Base-by-base conservation (phyloP, 73 alveolate species). In the Paraurostyla sp. region DNA sequence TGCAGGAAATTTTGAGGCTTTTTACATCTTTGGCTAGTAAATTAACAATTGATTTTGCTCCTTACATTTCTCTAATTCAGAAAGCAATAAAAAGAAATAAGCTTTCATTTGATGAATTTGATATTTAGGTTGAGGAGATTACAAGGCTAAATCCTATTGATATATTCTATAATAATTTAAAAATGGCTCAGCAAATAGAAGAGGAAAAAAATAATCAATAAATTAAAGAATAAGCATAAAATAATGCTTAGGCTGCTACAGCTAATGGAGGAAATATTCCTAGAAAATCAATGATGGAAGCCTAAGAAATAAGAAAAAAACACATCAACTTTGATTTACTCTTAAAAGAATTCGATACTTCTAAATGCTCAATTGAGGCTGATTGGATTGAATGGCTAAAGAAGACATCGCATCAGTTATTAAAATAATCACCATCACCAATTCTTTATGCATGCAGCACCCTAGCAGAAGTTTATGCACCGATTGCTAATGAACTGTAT, bases 321-420 rank as follows among this genome's bases (percentile, higher is more conserved):
- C 80, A 88, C 40, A 56, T 60, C 0, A 90, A 90, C 41, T 82
- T 82, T 69, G 95, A 90, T n/a, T 16, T 41, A 36, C 81, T 90
- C 27, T 32, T 90, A 7, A 81, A 60, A 43, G 99, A 95, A 87
- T 97, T 97, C 78, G 97, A 96, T 33, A 90, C 97, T 4, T 68
- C 87, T 4, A 93, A 94, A 51, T 90, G 98, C 63, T 83, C 90
- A 25, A 96, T 94, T 54, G 94, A 94, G 76, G 99, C 95, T 40
- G 99, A 97, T 90, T 97, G 99, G 99, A 91, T 88, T 60, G 99
- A 97, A 86, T 97, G 99, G 99, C 96, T 97, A 81, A 96, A 97
- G 83, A 96, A 94, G 88, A 92, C 98, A 68, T 90, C 98, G 1
- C 94, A 94, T 69, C 92, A 89, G 62, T 75, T 97, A 42, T 83